phyloP scores from a whole-genome alignment of 148 eudicot genomes.

The Talinum fruticosum region DNA sequence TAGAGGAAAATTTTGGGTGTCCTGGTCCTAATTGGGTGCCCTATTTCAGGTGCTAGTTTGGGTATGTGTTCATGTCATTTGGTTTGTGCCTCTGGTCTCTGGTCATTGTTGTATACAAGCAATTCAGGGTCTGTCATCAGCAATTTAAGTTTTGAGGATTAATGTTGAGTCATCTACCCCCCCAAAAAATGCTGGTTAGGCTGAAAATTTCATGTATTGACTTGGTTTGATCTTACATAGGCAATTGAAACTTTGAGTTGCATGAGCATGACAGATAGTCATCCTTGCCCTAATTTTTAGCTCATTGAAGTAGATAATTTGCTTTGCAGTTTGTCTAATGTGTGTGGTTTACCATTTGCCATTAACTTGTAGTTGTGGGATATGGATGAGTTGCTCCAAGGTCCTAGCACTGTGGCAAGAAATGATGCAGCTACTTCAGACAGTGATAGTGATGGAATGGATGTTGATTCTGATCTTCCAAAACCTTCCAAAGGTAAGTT shows the following conservation, averaged over 20 bases:
- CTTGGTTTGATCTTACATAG: not conserved
- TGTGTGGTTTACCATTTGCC: not conserved
- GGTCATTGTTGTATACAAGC: too few relatives aligned
- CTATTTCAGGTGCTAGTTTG: too few relatives aligned
- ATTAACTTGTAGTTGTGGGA: conserved; percentile 30
- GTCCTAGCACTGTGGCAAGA: conserved; percentile 18
- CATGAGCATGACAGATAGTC: not conserved
- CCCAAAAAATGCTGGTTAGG: not conserved
- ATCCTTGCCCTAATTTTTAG: not conserved
- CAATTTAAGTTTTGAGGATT: not conserved
- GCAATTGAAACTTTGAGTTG: not conserved
- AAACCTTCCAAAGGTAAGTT: conserved; percentile 28
- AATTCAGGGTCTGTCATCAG: too few relatives aligned
- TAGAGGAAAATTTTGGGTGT: too few relatives aligned
- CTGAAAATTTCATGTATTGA: not conserved
- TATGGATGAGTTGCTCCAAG: conserved; percentile 33
- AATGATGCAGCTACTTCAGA: conserved; percentile 21
- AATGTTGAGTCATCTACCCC: not conserved
- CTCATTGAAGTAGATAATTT: not conserved
- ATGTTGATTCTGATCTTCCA: conserved; percentile 26
- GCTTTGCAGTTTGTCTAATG: not conserved
- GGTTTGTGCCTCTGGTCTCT: too few relatives aligned
- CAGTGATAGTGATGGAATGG: conserved; percentile 32
- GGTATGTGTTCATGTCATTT: too few relatives aligned
- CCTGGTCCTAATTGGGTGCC: too few relatives aligned